Conservation (phyloP, 148 eudicot genomes). For the Pharnaceum exiguum region DNA sequence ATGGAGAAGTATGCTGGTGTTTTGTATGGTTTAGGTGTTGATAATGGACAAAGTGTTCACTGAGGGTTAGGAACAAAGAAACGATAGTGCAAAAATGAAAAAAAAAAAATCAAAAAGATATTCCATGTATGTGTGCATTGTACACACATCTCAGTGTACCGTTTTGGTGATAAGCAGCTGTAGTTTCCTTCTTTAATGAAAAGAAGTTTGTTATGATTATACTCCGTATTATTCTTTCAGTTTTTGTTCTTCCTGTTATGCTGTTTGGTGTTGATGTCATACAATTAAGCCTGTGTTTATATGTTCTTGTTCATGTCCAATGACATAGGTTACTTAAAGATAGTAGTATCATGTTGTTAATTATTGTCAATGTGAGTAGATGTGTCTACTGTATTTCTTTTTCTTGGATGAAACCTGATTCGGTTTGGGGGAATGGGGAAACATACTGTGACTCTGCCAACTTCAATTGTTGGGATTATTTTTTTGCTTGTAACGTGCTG, state of each 20-base stretch:
- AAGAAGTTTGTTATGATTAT: conserved; percentile 1
- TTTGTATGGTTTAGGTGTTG: conserved; percentile 43
- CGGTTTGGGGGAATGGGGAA: no score
- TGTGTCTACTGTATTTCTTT: no score
- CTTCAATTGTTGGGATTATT: no score
- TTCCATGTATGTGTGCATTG: not conserved
- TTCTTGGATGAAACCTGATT: no score
- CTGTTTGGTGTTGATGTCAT: not conserved
- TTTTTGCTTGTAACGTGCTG: no score
- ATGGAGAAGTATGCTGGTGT: conserved; percentile 47
- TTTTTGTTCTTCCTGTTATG: not conserved
- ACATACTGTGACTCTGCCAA: no score
- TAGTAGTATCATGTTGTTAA: no score
- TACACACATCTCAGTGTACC: conserved; percentile 17
- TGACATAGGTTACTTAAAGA: no score
- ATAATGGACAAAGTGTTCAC: conserved; percentile 21
- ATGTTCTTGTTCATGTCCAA: no score
- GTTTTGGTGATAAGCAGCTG: conserved; percentile 17
- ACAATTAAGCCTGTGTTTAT: no score
- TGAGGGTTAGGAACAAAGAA: conserved; percentile 17
- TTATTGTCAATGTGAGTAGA: no score
- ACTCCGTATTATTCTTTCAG: not conserved
- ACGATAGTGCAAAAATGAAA: not conserved
- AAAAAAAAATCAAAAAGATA: not conserved
- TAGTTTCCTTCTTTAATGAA: conserved; percentile 8